Conservation (phyloP, 805 yeast genomes). For the Pichia manshurica region DNA sequence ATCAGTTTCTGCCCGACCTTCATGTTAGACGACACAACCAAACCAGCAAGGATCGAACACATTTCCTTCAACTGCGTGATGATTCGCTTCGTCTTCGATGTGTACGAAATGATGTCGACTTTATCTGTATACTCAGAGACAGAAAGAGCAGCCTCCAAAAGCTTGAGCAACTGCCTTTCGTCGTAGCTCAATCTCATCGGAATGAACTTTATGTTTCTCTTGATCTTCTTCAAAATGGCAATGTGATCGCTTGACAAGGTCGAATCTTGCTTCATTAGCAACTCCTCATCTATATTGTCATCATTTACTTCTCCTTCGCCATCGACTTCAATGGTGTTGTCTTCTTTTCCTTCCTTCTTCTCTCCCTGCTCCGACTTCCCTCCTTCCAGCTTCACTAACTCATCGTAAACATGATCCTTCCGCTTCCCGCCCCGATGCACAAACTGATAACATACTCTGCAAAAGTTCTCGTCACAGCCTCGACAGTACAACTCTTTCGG, state of each 20-base stretch:
- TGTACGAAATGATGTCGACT: constrained; percentile 63
- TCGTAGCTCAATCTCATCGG: constrained; percentile 65
- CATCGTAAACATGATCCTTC: constrained; percentile 36
- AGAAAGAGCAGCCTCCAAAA: constrained; percentile 69
- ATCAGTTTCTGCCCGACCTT: constrained; percentile 61
- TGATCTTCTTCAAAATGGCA: constrained; percentile 32
- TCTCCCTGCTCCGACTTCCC: constrained; percentile 11
- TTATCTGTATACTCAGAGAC: constrained; percentile 78
- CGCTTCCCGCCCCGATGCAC: constrained; percentile 66
- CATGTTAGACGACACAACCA: constrained; percentile 72
- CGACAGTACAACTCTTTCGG: constrained; percentile 57
- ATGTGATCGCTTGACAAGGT: constrained; percentile 16
- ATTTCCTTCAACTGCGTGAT: constrained; percentile 68
- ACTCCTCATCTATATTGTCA: constrained; percentile 8
- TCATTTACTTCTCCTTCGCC: constrained; percentile 11
- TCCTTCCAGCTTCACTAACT: constrained; percentile 15
- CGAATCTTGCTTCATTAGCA: not conserved
- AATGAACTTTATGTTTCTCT: constrained; percentile 45
- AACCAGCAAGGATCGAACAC: constrained; percentile 72
- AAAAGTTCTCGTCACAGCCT: constrained; percentile 61
- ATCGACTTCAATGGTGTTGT: constrained; percentile 17
- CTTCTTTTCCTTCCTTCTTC: constrained; percentile 13
- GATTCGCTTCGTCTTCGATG: constrained; percentile 65
- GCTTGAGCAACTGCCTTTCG: constrained; percentile 61
- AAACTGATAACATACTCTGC: constrained; percentile 63